These are phyloP conservation scores for Fusarium dlaminii DNA, from an alignment of 2,329 filamentous ascomycete species.

Conservation along the genomic window DNA sequence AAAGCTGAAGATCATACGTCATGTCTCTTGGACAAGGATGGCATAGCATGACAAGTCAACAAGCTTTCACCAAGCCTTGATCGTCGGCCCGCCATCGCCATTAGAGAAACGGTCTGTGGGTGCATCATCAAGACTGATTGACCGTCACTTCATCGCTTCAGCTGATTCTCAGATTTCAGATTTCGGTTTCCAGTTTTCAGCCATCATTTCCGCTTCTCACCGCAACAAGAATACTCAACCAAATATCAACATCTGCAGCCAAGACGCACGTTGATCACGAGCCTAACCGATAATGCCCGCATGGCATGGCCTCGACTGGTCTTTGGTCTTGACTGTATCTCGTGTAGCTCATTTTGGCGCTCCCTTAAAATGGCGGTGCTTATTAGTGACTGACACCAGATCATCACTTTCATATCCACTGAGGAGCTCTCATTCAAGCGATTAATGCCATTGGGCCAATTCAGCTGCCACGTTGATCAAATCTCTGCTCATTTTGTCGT, in stretches of 20 bases:
- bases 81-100: constrained; percentile 8
- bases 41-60: background rate
- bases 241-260: constrained; percentile 19
- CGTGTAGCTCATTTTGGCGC: background rate
- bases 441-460: background rate
- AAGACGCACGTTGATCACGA: constrained; percentile 17
- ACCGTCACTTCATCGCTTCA: background rate
- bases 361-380: background rate
- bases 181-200: background rate
- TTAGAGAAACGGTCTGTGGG: background rate
- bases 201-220: constrained; percentile 12
- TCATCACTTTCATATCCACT: background rate
- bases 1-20: constrained; percentile 18
- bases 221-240: constrained; percentile 16
- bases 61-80: constrained; percentile 30
- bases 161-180: background rate
- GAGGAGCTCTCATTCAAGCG: background rate
- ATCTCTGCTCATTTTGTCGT: background rate
- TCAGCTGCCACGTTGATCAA: constrained; percentile 14
- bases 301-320: constrained; percentile 13
- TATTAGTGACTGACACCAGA: background rate
- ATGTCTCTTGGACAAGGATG: constrained; percentile 18
- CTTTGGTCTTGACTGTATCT: background rate
- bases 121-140: background rate
- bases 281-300: constrained; percentile 15